Evolutionary conservation across 305 asterid genomes (phyloP).

Genomic region (Fraxinus platypoda): DNA sequence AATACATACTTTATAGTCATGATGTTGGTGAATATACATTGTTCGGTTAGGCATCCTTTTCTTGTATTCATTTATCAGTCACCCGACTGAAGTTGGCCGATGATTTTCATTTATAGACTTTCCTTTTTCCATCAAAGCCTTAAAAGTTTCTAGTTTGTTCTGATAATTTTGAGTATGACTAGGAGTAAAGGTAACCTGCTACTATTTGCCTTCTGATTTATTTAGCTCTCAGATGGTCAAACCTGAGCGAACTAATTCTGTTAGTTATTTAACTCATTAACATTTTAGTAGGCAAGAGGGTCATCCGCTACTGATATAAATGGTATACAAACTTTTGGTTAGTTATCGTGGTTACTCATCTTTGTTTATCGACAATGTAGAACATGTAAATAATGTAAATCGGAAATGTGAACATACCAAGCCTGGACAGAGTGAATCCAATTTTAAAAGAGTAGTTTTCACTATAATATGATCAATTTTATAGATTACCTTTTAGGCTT

Average conservation of each 20-base stretch:
- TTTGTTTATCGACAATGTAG: neutral
- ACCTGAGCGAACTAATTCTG: neutral
- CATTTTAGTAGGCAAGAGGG: neutral
- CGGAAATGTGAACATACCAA: neutral
- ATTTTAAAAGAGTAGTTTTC: neutral
- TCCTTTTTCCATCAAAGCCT: neutral
- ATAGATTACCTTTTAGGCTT: neutral
- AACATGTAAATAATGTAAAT: neutral
- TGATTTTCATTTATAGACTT: neutral
- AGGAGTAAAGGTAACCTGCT: neutral
- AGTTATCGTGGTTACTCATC: neutral
- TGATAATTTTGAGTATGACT: neutral
- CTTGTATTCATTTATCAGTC: neutral
- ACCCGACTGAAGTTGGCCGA: neutral
- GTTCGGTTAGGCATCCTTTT: neutral
- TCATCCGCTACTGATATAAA: neutral
- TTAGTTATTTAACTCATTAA: neutral
- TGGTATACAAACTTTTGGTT: neutral
- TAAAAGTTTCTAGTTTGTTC: neutral
- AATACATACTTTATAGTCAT: neutral
- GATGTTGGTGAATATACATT: neutral
- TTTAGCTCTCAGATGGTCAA: neutral
- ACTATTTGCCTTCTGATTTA: neutral
- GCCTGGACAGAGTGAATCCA: neutral
- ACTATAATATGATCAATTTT: too few species aligned